Conservation (phyloP, 148 eudicot genomes). For the Chenopodium formosanum region DNA sequence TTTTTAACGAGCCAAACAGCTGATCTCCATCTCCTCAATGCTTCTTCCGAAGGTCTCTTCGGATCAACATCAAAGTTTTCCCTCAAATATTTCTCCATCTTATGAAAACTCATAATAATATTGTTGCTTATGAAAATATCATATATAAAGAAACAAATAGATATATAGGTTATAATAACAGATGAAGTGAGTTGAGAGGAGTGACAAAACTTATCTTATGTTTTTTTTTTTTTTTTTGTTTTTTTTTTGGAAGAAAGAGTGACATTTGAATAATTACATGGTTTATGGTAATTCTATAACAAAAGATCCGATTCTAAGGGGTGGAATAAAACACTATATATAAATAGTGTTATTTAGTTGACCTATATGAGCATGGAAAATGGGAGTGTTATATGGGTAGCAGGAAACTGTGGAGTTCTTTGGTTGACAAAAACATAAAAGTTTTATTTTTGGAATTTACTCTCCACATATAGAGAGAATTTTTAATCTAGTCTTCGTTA, state of each 20-base stretch:
- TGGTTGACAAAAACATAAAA: background rate
- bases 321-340: background rate
- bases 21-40: constrained; percentile 62
- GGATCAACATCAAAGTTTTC: constrained; percentile 63
- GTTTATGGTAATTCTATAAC: background rate
- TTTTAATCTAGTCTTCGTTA: too few relatives aligned
- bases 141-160: background rate
- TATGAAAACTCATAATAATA: background rate
- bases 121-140: background rate
- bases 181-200: background rate
- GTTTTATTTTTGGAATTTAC: background rate
- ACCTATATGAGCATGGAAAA: background rate
- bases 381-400: background rate
- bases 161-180: background rate
- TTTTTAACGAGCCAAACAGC: constrained; percentile 80
- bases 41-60: constrained; percentile 70
- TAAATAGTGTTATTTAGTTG: too few relatives aligned
- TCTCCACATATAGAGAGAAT: background rate
- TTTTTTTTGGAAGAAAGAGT: too few relatives aligned
- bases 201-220: background rate
- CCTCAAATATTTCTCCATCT: constrained; percentile 68
- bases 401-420: background rate
- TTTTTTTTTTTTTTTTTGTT: too few relatives aligned
- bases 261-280: background rate
- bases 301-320: constrained; percentile 5